Evolutionary conservation across 805 yeast genomes (phyloP), one percentile per base, ranked within the genome.

Genomic region (Brettanomyces nanus): DNA sequence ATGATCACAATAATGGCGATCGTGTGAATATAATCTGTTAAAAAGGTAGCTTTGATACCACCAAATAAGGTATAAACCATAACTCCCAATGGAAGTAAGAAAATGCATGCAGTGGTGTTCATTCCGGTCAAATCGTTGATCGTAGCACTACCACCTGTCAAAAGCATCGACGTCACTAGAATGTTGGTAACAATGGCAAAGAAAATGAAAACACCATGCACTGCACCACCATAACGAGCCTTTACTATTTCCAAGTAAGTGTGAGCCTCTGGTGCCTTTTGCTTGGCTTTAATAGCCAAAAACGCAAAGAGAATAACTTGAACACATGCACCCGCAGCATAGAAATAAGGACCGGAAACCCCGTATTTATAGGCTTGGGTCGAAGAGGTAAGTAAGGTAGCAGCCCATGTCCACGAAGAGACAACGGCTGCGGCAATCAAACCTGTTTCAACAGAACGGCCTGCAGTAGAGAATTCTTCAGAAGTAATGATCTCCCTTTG

Each of bases 341-440:
- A 89, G 21, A 41, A 53, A 63, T 77, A 82, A 5, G 90, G 81
- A 34, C 95, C 95, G 25, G 79, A 61, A 29, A 89, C 73, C 51
- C 97, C 97, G 41, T 77, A 68, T 31, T 64, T 64, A 59, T 84
- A 87, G 18, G 85, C 85, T 56, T 82, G 87, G 17, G 95, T 75
- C 1, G 94, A 75, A 3, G 86, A 77, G 28, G 77, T 78, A 23
- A 84, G 65, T 34, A 84, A 61, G 2, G 94, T 84, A 3, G 86
- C 85, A n/a, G 84, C 84, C 87, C 87, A 80, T 7, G 96, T 86
- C 97, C 97, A 89, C 6, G 90, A 79, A 10, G 90, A 79, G 6
- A 87, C 95, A 22, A 89, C 96, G 6, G 95, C 95, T 6, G 95
- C 79, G 4, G 90, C 79, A 44, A 86, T 80, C 47, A 89, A 66